Base-by-base conservation (phyloP, 495 filamentous ascomycete genomes). In the Talaromyces wortmannii region DNA sequence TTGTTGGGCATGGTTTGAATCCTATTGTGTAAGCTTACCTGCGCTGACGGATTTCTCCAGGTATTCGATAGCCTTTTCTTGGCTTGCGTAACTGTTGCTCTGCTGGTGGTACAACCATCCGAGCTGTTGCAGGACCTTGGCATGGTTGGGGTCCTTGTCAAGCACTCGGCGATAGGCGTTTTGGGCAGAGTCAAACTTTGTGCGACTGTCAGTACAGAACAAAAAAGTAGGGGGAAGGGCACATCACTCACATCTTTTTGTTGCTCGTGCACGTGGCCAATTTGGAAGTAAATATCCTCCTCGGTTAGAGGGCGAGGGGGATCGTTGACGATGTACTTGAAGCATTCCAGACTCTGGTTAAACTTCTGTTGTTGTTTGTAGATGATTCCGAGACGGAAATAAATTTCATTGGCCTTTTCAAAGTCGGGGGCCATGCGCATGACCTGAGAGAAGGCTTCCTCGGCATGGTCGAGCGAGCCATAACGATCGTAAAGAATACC, bases 241-340 rank as follows among this genome's bases (percentile, higher is more conserved):
- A 48, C 12, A 43, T 36, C 11, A 82, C 94, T 71, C 77, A 97
- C 94, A 61, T 98, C 94, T 78, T 97, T 97, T 67, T 97, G 92
- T 62, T 97, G 95, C 61, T 99, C 94, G 66, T 99, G 90, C 48
- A 99, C 94, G 69, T 99, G 94, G 23, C 94, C 94, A 61, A 99
- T 97, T 68, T 99, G 94, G 73, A 99, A 99, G 92, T 92, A 97
- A 57, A 99, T 99, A 63, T 99, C 94, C 67, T 97, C 94, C 65
- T 97, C 92, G 1, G 91, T 97, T 67, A 99, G 71, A 13, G 94
- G 94, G 4, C 90, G 82, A 7, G 94, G 94, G 16, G 94, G 95
- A 47, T 96, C 90, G 55, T 83, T 89, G 52, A 97, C 90, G 56
- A 99, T 99, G 67, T 96, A 99, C 70, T 91, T 91, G 70, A 99